Percentiles rank a stretch among this genome's conserved stretches.
These are phyloP conservation scores for Trametes polyzona DNA, from an alignment of 1,284 basidiomycete genomes.

Conservation along the genomic window DNA sequence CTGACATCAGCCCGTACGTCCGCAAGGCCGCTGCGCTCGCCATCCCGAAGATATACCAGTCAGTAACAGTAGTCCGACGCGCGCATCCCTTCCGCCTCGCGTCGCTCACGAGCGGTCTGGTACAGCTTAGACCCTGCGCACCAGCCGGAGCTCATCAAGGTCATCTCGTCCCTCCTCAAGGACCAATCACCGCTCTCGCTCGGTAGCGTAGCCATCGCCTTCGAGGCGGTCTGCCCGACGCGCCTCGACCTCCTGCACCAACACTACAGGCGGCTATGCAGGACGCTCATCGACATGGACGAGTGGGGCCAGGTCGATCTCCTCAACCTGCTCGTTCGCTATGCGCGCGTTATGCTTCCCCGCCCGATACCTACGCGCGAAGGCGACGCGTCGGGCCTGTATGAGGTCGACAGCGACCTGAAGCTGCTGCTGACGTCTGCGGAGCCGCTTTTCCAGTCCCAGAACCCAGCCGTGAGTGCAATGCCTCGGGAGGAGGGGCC, in stretches of 20 bases:
- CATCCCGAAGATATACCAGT: slow-evolving; percentile 87
- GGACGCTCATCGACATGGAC: slow-evolving; percentile 86
- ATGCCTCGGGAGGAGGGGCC: too few species aligned
- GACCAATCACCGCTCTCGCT: slow-evolving; percentile 90
- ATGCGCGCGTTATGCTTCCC: slow-evolving; percentile 84
- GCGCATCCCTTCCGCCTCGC: background rate
- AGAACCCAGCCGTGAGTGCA: slow-evolving; percentile 78
- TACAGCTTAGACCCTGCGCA: slow-evolving; percentile 76
- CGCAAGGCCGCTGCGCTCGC: slow-evolving; percentile 91
- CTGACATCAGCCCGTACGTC: slow-evolving; percentile 92
- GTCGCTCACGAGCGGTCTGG: slow-evolving; percentile 1
- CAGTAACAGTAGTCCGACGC: slow-evolving; percentile 41
- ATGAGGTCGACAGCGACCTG: slow-evolving; percentile 75
- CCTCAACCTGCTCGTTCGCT: slow-evolving; percentile 80
- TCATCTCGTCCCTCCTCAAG: slow-evolving; percentile 76
- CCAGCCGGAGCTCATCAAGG: slow-evolving; percentile 72
- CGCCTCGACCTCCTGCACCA: slow-evolving; percentile 87
- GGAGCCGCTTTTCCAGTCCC: slow-evolving; percentile 80
- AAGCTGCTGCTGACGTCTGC: slow-evolving; percentile 75
- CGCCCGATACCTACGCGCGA: slow-evolving; percentile 54
- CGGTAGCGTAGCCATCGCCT: slow-evolving; percentile 86
- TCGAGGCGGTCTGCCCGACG: slow-evolving; percentile 82
- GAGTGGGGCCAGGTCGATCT: slow-evolving; percentile 94
- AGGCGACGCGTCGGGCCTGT: slow-evolving; percentile 36
- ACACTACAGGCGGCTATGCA: slow-evolving; percentile 87